phyloP scores from a whole-genome alignment of 2,329 filamentous ascomycete genomes.

The Cladophialophora carrionii region DNA sequence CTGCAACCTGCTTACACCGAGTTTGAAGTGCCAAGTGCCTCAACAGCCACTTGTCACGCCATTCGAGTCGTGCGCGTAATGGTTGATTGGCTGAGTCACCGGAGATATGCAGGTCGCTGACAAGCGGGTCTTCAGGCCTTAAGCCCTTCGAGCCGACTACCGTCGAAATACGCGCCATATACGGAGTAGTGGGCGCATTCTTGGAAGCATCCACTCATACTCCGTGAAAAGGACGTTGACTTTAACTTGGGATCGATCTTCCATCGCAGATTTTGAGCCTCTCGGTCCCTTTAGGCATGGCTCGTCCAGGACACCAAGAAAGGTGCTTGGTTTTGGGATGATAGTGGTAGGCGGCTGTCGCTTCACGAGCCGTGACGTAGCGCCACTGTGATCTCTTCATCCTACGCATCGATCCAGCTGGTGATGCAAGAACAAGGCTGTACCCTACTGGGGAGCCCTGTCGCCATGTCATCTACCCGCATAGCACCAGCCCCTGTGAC shows the following conservation, averaged over 20 bases:
- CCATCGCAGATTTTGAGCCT: not conserved
- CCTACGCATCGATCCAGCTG: not conserved
- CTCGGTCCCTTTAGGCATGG: not conserved
- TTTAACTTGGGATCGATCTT: not conserved
- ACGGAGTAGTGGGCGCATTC: not conserved
- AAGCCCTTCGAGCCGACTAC: not conserved
- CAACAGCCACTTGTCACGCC: not conserved
- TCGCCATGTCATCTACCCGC: conserved; percentile 8
- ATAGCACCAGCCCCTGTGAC: conserved; percentile 2
- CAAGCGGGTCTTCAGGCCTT: conserved; percentile 1
- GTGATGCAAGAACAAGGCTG: conserved; percentile 4
- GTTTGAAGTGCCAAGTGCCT: not conserved
- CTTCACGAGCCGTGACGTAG: not conserved
- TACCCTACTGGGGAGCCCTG: not conserved
- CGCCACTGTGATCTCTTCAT: not conserved
- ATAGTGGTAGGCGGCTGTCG: not conserved
- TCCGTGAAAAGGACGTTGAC: not conserved
- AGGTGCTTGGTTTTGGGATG: too few relatives aligned
- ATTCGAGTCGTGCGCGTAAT: not conserved
- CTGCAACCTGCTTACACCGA: conserved; percentile 12
- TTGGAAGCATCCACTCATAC: not conserved
- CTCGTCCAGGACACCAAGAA: not conserved
- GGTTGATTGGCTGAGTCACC: not conserved
- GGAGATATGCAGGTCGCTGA: conserved; percentile 11
- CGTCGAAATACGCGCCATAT: not conserved